Evolutionary conservation across 768 basidiomycete genomes (phyloP).

Genomic region (Amanita exitialis): DNA sequence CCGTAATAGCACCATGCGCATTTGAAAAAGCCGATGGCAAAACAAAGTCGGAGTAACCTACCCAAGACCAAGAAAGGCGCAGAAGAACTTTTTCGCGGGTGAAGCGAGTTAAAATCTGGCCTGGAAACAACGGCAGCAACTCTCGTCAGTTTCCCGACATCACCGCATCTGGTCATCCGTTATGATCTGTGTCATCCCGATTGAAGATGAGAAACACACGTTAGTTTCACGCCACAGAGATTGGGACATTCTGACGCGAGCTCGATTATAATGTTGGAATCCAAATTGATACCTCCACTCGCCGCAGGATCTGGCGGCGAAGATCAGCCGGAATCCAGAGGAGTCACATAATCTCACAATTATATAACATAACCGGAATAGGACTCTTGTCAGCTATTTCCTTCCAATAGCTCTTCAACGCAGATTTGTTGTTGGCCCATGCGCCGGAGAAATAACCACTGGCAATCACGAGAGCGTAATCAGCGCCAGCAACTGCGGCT

Average conservation of each 20-base stretch:
- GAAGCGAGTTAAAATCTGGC: slow-evolving; percentile 38
- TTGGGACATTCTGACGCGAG: slow-evolving; percentile 72
- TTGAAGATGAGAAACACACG: slow-evolving; percentile 35
- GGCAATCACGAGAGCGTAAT: slow-evolving; percentile 77
- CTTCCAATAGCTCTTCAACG: slow-evolving; percentile 70
- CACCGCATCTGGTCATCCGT: slow-evolving; percentile 55
- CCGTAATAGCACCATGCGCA: slow-evolving; percentile 85
- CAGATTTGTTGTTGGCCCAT: slow-evolving; percentile 46
- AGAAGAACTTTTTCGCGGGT: slow-evolving; percentile 59
- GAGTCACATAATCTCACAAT: slow-evolving; percentile 43
- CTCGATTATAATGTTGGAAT: slow-evolving; percentile 79
- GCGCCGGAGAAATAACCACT: slow-evolving; percentile 84
- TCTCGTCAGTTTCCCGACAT: slow-evolving; percentile 85
- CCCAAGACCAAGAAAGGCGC: slow-evolving; percentile 80
- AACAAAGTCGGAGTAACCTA: slow-evolving; percentile 79
- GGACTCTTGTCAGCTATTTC: slow-evolving; percentile 75
- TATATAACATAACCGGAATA: slow-evolving; percentile 84
- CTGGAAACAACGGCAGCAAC: slow-evolving; percentile 61
- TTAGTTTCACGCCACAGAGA: slow-evolving; percentile 81
- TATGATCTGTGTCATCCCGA: slow-evolving; percentile 4
- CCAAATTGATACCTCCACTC: slow-evolving; percentile 82
- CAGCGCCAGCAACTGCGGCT: slow-evolving; percentile 80
- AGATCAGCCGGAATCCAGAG: slow-evolving; percentile 9
- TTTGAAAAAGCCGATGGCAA: slow-evolving; percentile 61
- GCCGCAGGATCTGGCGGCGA: slow-evolving; percentile 64